phyloP scores from a whole-genome alignment of 106 monocot genomes.

The Platanthera guangdongensis region DNA sequence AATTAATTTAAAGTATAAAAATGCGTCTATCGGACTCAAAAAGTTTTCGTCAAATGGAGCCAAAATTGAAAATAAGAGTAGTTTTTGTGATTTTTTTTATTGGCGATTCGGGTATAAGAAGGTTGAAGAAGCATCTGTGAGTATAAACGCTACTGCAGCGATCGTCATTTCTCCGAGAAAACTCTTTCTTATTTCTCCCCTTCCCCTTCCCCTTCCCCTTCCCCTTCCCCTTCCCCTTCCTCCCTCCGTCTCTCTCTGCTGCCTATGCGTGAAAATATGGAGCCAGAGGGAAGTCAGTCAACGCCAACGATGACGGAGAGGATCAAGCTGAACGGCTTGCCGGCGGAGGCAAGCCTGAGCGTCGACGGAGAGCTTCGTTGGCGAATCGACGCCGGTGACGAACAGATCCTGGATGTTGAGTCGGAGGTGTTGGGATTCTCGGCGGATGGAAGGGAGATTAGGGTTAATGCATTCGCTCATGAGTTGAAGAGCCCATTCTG shows the following conservation, averaged over 20 bases:
- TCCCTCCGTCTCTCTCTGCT: background rate
- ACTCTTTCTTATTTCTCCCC: background rate
- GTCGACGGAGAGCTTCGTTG: conserved; percentile 36
- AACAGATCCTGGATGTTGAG: conserved; percentile 33
- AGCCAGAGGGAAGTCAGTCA: background rate
- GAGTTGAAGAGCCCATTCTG: background rate
- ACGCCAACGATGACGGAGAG: conserved; percentile 10
- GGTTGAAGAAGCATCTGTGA: no score
- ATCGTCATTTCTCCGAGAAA: no score
- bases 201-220: background rate
- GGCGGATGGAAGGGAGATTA: conserved; percentile 30
- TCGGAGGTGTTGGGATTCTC: conserved; percentile 64
- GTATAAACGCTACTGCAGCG: no score
- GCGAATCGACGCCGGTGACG: conserved; percentile 22
- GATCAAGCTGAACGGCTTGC: conserved; percentile 37
- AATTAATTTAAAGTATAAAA: no score
- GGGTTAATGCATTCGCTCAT: conserved; percentile 27
- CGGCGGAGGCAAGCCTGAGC: conserved; percentile 28
- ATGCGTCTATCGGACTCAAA: no score
- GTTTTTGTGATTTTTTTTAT: no score
- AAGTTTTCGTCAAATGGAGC: no score
- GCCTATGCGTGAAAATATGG: no score
- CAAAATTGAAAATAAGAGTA: no score
- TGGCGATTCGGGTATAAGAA: no score
- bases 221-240: no score